Base-by-base conservation (phyloP, 192 early-diverging fungal species). In the Backusella tuberculispora region DNA sequence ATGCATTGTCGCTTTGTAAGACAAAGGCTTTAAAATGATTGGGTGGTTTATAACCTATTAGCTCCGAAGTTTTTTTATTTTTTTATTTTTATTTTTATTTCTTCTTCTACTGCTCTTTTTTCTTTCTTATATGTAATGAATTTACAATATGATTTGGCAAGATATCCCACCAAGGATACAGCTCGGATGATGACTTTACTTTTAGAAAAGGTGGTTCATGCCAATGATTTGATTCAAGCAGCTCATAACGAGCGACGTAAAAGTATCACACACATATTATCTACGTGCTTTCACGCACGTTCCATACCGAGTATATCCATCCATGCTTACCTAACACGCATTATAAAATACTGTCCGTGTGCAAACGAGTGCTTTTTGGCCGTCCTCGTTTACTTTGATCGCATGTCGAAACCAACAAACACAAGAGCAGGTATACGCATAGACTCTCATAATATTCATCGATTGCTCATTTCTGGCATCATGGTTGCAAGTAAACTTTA, bases 301-400 rank as follows among this genome's bases (percentile, higher is more conserved):
- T 94, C 94, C 4, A 90, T 96, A 47, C 96, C 96, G 29, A 90
- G 93, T 73, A 97, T 98, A 70, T 91, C 95, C 77, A 87, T 98
- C 70, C 85, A 91, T 37, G 91, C 91, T 6, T 98, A 98, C 78
- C 85, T 95, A 5, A 79, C 87, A n/a, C 92, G 96, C 50, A 97
- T 98, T 60, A 85, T 95, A 68, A 96, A 95, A 80, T 98, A 98
- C 78, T 96, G 95, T 66, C 96, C 96, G 5, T 96, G 94, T 78
- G 86, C 91, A 38, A 95, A 93, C 85, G 95, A 96, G 84, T 93
- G 93, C 72, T 97, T 98, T 78, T 75, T 98, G 13, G 87, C 91
- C 29, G 84, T 95, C 24, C 83, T 98, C n/a, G 92, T 97, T n/a
- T 97, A 98, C 81, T 88, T 97, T 81, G 94, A 96, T 75, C 88